phyloP scores from a whole-genome alignment of 371 early-diverging fungal genomes.

The Mortierella sp. region DNA sequence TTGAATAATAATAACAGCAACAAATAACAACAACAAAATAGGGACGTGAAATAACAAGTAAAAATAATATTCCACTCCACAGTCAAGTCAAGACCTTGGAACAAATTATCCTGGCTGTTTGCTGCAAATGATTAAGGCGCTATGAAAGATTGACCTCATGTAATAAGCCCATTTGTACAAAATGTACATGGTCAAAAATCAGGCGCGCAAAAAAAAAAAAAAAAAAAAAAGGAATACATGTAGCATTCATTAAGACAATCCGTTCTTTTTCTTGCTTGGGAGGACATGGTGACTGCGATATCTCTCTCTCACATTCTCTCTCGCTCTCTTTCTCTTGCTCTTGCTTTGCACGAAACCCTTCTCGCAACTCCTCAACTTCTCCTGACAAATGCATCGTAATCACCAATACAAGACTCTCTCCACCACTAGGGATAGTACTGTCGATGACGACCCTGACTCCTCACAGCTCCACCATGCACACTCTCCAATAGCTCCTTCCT shows the following conservation, averaged over 20 bases:
- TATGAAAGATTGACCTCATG: neutral
- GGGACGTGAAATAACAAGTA: neutral
- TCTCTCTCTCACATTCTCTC: neutral
- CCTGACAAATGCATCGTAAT: constrained; percentile 25
- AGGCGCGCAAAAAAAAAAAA: neutral
- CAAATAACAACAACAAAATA: neutral
- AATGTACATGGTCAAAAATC: constrained; percentile 3
- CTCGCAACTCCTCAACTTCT: neutral
- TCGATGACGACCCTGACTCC: constrained; percentile 3
- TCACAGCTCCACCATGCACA: neutral
- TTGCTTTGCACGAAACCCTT: neutral
- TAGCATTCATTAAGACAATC: too few relatives aligned
- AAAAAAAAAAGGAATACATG: neutral
- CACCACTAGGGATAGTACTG: neutral
- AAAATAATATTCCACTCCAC: neutral
- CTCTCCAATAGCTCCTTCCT: neutral
- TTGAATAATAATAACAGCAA: too few relatives aligned
- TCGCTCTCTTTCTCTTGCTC: neutral
- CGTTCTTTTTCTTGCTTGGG: neutral
- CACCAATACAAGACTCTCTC: constrained; percentile 15
- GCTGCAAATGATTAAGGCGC: neutral
- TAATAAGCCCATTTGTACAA: neutral
- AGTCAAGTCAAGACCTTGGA: neutral
- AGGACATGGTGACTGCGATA: too few relatives aligned
- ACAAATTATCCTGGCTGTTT: neutral